These are phyloP conservation scores for Fomitopsis betulina DNA, from an alignment of 1,284 basidiomycete species.

Conservation along the genomic window DNA sequence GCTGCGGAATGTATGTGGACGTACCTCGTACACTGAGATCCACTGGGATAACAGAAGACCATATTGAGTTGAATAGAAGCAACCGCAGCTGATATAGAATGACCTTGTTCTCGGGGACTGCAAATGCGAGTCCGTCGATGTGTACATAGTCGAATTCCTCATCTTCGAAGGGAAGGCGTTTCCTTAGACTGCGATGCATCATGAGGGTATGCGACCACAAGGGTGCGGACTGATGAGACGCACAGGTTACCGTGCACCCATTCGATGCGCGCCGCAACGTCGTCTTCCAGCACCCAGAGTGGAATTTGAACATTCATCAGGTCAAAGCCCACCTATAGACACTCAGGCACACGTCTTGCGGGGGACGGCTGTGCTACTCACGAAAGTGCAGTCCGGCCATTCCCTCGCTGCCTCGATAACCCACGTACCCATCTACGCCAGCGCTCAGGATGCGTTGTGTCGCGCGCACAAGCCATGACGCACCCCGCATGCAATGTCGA, in stretches of 20 bases:
- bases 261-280: conserved; percentile 49
- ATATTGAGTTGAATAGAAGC: background rate
- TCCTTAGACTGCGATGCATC: conserved; percentile 50
- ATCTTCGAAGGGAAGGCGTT: conserved; percentile 70
- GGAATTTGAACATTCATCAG: conserved; percentile 68
- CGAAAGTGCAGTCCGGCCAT: conserved; percentile 65
- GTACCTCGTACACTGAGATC: conserved; percentile 63
- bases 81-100: conserved; percentile 7
- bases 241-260: conserved; percentile 78
- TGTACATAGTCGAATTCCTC: conserved; percentile 78
- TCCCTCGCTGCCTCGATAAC: conserved; percentile 65
- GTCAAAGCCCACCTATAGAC: conserved; percentile 66
- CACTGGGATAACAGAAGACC: conserved; percentile 39
- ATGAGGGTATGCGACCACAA: conserved; percentile 7
- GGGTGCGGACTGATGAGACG: conserved; percentile 16
- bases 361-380: conserved; percentile 31
- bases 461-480: conserved; percentile 19
- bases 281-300: conserved; percentile 41
- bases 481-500: conserved; percentile 73
- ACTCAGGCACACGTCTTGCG: background rate
- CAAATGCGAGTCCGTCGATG: conserved; percentile 56
- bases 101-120: conserved; percentile 73
- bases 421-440: conserved; percentile 60
- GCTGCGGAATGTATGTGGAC: background rate
- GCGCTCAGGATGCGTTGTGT: background rate